phyloP scores from a whole-genome alignment of 108 stramenopile species.

The Pseudonitzschia multiseries region DNA sequence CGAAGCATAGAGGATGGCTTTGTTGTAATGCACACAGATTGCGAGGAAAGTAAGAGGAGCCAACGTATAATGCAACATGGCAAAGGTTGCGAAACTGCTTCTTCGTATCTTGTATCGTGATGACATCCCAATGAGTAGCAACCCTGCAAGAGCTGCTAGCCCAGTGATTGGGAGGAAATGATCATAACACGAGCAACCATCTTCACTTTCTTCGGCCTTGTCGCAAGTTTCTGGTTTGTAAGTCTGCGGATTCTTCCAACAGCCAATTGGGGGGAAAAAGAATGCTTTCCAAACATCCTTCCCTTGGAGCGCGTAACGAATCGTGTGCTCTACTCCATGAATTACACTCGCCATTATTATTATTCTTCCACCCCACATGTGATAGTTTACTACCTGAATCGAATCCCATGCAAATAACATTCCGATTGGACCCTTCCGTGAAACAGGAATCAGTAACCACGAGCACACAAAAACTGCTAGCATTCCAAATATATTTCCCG shows the following conservation, averaged over 20 bases:
- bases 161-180: conserved; percentile 56
- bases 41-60: conserved; percentile 36
- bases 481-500: conserved; percentile 56
- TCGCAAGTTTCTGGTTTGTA: conserved; percentile 11
- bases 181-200: conserved; percentile 43
- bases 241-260: conserved; percentile 38
- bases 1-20: conserved; percentile 54
- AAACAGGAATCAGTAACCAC: conserved; percentile 50
- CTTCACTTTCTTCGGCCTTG: conserved; percentile 16
- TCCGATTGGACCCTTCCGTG: conserved; percentile 37
- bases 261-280: conserved; percentile 39
- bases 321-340: conserved; percentile 49
- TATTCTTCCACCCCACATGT: conserved; percentile 54
- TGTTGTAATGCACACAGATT: conserved; percentile 60
- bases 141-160: conserved; percentile 30
- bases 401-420: conserved; percentile 45
- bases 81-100: conserved; percentile 48
- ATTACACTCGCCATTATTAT: conserved; percentile 29
- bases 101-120: conserved; percentile 48
- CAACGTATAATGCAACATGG: conserved; percentile 37
- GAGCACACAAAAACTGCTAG: conserved; percentile 38
- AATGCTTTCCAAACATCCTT: conserved; percentile 24
- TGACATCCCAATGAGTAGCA: conserved; percentile 41
- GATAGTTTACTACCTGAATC: conserved; percentile 26
- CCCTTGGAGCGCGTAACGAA: conserved; percentile 28